These are phyloP conservation scores for Candida loeiensis DNA, from an alignment of 805 yeast species.

Conservation along the genomic window DNA sequence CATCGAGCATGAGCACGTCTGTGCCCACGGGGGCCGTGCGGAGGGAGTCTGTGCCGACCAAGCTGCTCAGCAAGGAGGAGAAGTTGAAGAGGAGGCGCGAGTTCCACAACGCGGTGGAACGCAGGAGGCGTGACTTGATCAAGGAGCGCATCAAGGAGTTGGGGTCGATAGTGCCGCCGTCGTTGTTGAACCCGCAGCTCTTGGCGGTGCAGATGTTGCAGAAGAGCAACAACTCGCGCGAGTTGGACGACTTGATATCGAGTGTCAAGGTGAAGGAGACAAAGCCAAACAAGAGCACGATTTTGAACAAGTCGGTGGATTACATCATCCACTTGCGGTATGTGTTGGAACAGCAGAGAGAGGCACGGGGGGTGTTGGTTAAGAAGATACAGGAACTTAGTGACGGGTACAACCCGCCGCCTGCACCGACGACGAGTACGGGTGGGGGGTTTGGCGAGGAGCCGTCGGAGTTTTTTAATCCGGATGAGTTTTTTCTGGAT, in stretches of 20 bases:
- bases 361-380: slow-evolving; percentile 38
- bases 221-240: slow-evolving; percentile 29
- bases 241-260: slow-evolving; percentile 33
- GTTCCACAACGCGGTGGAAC: slow-evolving; percentile 91
- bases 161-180: slow-evolving; percentile 77
- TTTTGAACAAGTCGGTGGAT: slow-evolving; percentile 73
- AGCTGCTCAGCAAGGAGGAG: slow-evolving; percentile 56
- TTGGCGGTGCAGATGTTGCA: slow-evolving; percentile 43
- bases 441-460: not conserved
- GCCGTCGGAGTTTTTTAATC: slow-evolving; percentile 17
- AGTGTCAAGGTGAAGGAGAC: slow-evolving; percentile 54
- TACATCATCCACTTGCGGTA: slow-evolving; percentile 65
- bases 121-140: slow-evolving; percentile 86
- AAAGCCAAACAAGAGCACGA: slow-evolving; percentile 80
- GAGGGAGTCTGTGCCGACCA: slow-evolving; percentile 23
- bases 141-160: slow-evolving; percentile 84
- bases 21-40: slow-evolving; percentile 20
- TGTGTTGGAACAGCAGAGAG: slow-evolving; percentile 56
- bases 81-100: slow-evolving; percentile 76
- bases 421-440: slow-evolving; percentile 8
- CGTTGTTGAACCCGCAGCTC: slow-evolving; percentile 49
- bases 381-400: slow-evolving; percentile 6
- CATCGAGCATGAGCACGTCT: slow-evolving; percentile 26
- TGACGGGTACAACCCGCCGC: slow-evolving; percentile 6
- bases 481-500: slow-evolving; percentile 23